phyloP scores from a whole-genome alignment of 345 rosid genomes.

The Corchorus capsularis region DNA sequence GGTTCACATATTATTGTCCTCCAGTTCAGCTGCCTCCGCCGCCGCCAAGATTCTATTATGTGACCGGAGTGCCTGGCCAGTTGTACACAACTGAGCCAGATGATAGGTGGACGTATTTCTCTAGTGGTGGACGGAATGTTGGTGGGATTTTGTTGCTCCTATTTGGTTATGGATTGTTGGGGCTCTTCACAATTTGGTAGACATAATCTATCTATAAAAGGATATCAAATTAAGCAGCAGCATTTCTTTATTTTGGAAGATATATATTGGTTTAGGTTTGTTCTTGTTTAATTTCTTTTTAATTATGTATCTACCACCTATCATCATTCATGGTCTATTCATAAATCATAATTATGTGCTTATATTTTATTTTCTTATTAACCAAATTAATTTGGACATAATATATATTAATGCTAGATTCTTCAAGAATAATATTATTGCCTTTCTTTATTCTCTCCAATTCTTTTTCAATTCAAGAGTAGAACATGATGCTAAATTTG shows the following conservation, averaged over 20 bases:
- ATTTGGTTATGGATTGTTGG: constrained; percentile 27
- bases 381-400: too few species aligned
- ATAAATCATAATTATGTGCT: too few species aligned
- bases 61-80: constrained; percentile 52
- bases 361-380: too few species aligned
- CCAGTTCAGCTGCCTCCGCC: constrained; percentile 38
- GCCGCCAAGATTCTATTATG: constrained; percentile 52
- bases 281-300: constrained; percentile 2
- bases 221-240: not conserved
- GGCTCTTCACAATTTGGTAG: constrained; percentile 18
- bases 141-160: constrained; percentile 26
- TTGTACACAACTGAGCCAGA: constrained; percentile 40
- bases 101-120: constrained; percentile 38
- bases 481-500: too few species aligned
- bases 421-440: too few species aligned
- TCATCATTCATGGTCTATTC: too few species aligned
- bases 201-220: not conserved
- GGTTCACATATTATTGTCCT: constrained; percentile 29
- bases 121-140: constrained; percentile 31
- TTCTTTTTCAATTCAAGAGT: too few species aligned
- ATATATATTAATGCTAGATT: too few species aligned
- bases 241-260: not conserved
- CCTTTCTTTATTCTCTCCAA: too few species aligned
- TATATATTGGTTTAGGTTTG: constrained; percentile 10
- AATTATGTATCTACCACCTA: too few species aligned